phyloP scores from a whole-genome alignment of 2,329 filamentous ascomycete species.

The Annulohypoxylon truncatum region DNA sequence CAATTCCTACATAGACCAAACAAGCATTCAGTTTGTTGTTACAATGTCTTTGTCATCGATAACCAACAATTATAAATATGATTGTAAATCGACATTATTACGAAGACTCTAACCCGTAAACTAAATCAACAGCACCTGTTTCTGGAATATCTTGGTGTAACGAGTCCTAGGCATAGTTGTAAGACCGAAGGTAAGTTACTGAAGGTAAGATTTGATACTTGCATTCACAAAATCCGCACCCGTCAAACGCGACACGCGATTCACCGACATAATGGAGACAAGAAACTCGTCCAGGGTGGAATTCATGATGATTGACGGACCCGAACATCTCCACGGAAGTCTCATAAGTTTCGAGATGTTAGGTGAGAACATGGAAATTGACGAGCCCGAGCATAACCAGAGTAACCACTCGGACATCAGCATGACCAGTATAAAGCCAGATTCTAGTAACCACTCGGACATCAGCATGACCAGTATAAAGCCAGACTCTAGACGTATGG shows the following conservation, averaged over 20 bases:
- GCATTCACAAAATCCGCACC: neutral
- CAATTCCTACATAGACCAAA: neutral
- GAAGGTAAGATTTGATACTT: neutral
- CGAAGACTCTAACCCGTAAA: neutral
- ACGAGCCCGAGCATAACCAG: neutral
- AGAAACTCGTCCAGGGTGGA: neutral
- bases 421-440: too few species aligned
- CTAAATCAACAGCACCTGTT: neutral
- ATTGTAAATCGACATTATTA: neutral
- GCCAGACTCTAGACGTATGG: too few species aligned
- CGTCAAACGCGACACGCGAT: too few species aligned
- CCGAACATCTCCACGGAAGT: neutral
- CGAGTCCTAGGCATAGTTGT: neutral
- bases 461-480: too few species aligned
- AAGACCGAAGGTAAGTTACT: neutral
- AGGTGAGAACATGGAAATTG: neutral
- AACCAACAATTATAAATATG: neutral
- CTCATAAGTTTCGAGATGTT: neutral
- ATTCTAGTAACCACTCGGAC: neutral
- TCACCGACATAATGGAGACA: neutral
- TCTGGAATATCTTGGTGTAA: neutral
- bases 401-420: neutral
- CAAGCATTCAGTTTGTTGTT: neutral
- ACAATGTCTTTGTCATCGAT: neutral
- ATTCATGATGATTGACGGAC: neutral